phyloP scores from a whole-genome alignment of 1,284 basidiomycete species.

The Apiotrichum porosum region DNA sequence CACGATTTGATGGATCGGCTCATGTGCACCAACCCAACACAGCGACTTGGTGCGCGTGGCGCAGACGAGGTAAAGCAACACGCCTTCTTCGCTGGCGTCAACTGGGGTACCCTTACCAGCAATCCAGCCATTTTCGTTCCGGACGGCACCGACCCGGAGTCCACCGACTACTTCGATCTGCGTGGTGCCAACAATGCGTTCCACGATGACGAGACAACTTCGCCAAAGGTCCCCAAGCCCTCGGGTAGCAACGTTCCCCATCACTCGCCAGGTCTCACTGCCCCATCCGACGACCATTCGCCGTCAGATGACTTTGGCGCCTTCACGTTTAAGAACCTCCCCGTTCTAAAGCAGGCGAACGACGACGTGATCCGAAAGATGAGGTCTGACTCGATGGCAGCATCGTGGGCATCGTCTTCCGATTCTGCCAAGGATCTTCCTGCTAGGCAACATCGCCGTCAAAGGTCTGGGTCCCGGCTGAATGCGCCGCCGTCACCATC shows the following conservation, averaged over 20 bases:
- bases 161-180: constrained; percentile 98
- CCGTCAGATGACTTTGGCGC: constrained; percentile 83
- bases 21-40: constrained; percentile 73
- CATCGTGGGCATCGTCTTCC: constrained; percentile 2
- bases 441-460: not conserved
- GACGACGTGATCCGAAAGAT: constrained; percentile 97
- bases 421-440: constrained; percentile 11
- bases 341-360: constrained; percentile 94
- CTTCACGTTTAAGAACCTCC: constrained; percentile 97
- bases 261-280: not conserved
- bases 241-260: not conserved
- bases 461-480: not conserved
- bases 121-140: constrained; percentile 93
- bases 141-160: constrained; percentile 89
- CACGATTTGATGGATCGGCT: constrained; percentile 87
- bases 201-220: constrained; percentile 50
- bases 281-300: constrained; percentile 26
- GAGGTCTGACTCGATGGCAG: constrained; percentile 49
- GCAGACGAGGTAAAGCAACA: constrained; percentile 91
- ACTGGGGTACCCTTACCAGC: constrained; percentile 87
- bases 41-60: constrained; percentile 79
- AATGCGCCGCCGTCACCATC: constrained; percentile 62
- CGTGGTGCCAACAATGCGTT: constrained; percentile 57
- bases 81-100: constrained; percentile 82
- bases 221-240: constrained; percentile 55